Evolutionary conservation across 2,329 filamentous ascomycete genomes (phyloP), one percentile per base, ranked within the genome.

Genomic region (Dothistroma septosporum): DNA sequence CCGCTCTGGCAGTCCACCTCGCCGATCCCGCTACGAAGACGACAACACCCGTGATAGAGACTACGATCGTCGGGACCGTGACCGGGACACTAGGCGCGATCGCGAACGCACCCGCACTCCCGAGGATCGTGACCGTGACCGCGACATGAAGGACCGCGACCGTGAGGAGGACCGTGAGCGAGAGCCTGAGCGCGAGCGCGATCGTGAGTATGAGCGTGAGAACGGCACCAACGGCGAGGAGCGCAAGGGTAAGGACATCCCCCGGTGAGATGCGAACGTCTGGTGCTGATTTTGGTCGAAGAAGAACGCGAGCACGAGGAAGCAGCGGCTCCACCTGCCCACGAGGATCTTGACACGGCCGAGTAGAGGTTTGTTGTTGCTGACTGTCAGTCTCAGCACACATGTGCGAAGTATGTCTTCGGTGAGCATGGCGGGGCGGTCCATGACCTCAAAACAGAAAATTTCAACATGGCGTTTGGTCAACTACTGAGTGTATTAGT

Each of bases 261-360:
- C 21, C 9, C 16, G 31, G 68, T 37, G 61, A 32, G 21, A 4
- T 35, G 41, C 56, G 53, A 57, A 59, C 12, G 53, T 24, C 24
- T 59, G 69, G 60, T 63, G 62, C 64, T 73, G 63, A 74, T 71
- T 66, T 58, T 65, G 52, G 19, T 37, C 37, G 22, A 53, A 57
- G 58, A 69, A 77, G 79, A 77, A 69, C 75, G 84, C 74, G 61
- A 64, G 59, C 50, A 11, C 49, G 59, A 63, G 41, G 79, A 88
- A 71, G 91, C 95, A 68, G 91, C 90, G 70, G 89, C 90, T 65
- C 87, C 90, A 65, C 87, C 90, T 65, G 88, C 87, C 70, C 91
- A 96, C 73, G 94, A 99, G 76, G 94, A 99, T 74, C 85, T 97
- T 74, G 94, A 99, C 76, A 92, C 94, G 73, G 93, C 92, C 72